Base-by-base conservation (phyloP, 257 asterid genomes). In the Petrea volubilis region DNA sequence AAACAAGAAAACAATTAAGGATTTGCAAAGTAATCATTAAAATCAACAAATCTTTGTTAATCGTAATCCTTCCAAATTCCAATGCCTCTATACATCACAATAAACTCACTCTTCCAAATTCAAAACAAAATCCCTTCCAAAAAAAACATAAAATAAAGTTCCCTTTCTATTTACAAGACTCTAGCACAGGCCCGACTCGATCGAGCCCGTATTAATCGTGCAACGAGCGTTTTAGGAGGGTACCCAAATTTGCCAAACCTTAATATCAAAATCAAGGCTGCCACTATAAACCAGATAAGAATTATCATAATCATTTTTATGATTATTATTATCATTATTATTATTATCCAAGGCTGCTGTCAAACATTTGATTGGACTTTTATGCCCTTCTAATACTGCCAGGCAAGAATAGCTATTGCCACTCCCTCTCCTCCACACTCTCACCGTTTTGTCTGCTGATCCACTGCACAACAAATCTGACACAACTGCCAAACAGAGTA, bases 361-460 rank as follows among this genome's bases (percentile, higher is more conserved):
- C 86, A 93, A 82, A 76, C 93, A 90, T 73, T 93, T 93, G 23
- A 93, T 87, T 8, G 98, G 96, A 73, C 96, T 72, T 5, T 25
- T 69, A 29, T 93, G 98, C 70, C 97, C 97, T 67, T 88, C 89
- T 24, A 90, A 62, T 6, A 85, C 88, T 6, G 82, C 93, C 85
- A 90, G 70, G 74, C 96, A 93, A 76, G 75, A 75, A 74, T 88
- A 83, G 24, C 81, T 77, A 53, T 52, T 82, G 27, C 86, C 96
- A 73, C 74, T 46, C 68, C 88, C 96, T 28, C 82, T 83, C 69
- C 81, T 82, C 98, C 98, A 93, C 27, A 93, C 46, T 24, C 98
- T 85, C 29, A 93, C 88, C 0, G 91, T 87, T 18, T 71, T 78
- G 27, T 93, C 98, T 0, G 93, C 93, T 11, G 98, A 93, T n/a